A percentile compares a stretch with the other conserved stretches of the same genome.
These are phyloP conservation scores for Tulasnella sp. DNA, from an alignment of 768 basidiomycete species.

Conservation along the genomic window DNA sequence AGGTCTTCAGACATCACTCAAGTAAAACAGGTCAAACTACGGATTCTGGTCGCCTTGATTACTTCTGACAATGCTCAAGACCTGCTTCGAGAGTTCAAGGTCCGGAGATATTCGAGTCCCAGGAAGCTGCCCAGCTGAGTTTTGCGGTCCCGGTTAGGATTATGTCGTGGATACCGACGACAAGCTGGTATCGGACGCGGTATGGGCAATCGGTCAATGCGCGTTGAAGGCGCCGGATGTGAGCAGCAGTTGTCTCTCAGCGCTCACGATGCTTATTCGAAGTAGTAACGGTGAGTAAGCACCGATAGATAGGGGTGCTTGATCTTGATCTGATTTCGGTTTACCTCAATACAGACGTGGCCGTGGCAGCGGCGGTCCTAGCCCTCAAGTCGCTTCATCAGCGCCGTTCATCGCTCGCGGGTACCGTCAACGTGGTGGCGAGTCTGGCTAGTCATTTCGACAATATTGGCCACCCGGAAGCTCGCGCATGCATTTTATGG, in stretches of 20 bases:
- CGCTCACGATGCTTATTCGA: conserved; percentile 75
- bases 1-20: conserved; percentile 60
- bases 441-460: conserved; percentile 74
- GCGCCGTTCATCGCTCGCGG: conserved; percentile 44
- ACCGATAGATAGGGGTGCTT: not conserved
- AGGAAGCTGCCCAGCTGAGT: not conserved
- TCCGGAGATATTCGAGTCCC: conserved; percentile 41
- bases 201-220: conserved; percentile 73
- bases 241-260: conserved; percentile 64
- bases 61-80: conserved; percentile 61
- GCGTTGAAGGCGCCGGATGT: conserved; percentile 66
- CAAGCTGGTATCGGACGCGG: conserved; percentile 62
- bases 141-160: conserved; percentile 48
- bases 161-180: conserved; percentile 78
- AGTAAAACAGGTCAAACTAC: conserved; percentile 72
- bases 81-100: conserved; percentile 79
- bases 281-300: conserved; percentile 59
- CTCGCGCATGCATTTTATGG: conserved; percentile 87
- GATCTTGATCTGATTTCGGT: not conserved
- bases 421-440: conserved; percentile 64
- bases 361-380: conserved; percentile 75
- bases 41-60: conserved; percentile 62
- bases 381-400: conserved; percentile 84
- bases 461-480: conserved; percentile 71
- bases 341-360: conserved; percentile 50